phyloP scores from a whole-genome alignment of 345 rosid genomes.

The Kandelia obovata region DNA sequence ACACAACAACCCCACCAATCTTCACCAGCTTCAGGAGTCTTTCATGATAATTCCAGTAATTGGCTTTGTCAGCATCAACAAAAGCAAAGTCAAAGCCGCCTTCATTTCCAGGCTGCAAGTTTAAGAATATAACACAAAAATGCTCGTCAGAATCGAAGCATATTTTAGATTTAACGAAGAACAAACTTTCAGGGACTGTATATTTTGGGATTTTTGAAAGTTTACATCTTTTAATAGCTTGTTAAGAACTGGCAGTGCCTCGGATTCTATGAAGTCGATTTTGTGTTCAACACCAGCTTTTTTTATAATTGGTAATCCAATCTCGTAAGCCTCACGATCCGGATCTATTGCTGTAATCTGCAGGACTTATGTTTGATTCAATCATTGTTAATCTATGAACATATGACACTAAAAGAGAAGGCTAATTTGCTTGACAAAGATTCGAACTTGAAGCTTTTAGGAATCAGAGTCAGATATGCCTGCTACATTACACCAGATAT shows the following conservation, averaged over 20 bases:
- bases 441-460: too few relatives aligned
- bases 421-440: too few relatives aligned
- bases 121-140: too few relatives aligned
- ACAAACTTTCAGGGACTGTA: too few relatives aligned
- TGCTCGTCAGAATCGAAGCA: background rate
- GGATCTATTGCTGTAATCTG: slow-evolving; percentile 38
- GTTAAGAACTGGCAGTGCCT: slow-evolving; percentile 37
- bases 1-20: slow-evolving; percentile 41
- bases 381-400: too few relatives aligned
- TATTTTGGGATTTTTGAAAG: too few relatives aligned
- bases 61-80: slow-evolving; percentile 49
- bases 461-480: too few relatives aligned
- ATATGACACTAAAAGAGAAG: too few relatives aligned
- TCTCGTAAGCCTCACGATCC: slow-evolving; percentile 31
- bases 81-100: slow-evolving; percentile 51
- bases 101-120: slow-evolving; percentile 28
- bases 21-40: slow-evolving; percentile 38
- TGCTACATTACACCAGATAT: background rate
- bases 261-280: slow-evolving; percentile 34
- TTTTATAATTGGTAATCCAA: slow-evolving; percentile 36
- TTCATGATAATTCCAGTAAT: slow-evolving; percentile 42
- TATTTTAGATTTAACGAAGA: background rate
- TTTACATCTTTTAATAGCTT: slow-evolving; percentile 32
- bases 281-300: slow-evolving; percentile 43
- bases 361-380: slow-evolving; percentile 4